phyloP scores from a whole-genome alignment of 257 asterid genomes.

The Solanum rostratum region DNA sequence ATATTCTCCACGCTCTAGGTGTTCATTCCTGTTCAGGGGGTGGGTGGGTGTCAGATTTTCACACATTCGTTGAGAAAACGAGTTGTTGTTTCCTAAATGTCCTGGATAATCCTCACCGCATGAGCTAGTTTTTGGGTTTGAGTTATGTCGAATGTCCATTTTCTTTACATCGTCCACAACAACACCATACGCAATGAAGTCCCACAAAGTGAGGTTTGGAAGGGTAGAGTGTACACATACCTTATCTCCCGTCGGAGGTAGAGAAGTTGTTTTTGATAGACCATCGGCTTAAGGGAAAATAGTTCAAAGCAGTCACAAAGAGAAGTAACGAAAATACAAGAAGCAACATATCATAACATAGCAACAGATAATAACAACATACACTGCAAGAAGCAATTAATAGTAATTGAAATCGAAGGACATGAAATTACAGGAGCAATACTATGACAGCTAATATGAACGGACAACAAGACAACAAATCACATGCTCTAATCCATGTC shows the following conservation, averaged over 20 bases:
- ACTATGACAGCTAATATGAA: not conserved
- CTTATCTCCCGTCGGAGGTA: not conserved
- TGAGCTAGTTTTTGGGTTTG: not conserved
- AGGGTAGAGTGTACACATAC: not conserved
- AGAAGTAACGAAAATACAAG: not conserved
- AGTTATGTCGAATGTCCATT: not conserved
- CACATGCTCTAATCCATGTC: not conserved
- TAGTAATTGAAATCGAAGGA: not conserved
- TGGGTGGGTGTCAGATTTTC: not conserved
- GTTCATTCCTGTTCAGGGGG: not conserved
- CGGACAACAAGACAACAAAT: not conserved
- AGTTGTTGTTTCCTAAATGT: not conserved
- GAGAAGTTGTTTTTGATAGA: not conserved
- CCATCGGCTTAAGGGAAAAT: not conserved
- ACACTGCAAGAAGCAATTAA: not conserved
- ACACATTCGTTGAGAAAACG: not conserved
- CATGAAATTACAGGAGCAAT: not conserved
- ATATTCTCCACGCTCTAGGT: not conserved
- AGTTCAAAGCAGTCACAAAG: not conserved
- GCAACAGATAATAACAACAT: not conserved
- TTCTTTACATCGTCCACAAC: not conserved
- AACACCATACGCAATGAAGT: not conserved
- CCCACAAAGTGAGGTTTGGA: not conserved
- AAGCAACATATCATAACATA: not conserved
- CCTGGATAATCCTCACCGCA: not conserved